phyloP scores from a whole-genome alignment of 805 yeast genomes.

The Spathaspora girioi region DNA sequence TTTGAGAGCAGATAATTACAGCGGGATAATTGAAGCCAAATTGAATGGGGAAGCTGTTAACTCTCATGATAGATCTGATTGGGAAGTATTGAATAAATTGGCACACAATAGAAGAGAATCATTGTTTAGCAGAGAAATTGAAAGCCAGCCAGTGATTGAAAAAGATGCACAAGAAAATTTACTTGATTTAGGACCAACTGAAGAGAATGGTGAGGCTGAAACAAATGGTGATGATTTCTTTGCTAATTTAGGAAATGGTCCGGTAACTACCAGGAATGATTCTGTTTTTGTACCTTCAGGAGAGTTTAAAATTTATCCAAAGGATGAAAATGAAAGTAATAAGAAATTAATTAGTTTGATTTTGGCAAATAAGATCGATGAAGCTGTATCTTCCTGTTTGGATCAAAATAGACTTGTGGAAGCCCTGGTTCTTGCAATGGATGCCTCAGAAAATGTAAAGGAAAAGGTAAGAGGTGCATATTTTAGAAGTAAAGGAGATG shows the following conservation, averaged over 20 bases:
- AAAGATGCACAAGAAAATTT: constrained; percentile 6
- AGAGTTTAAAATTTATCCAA: constrained; percentile 39
- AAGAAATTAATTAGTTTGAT: constrained; percentile 38
- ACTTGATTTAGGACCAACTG: constrained; percentile 4
- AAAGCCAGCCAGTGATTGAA: neutral
- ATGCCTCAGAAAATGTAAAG: constrained; percentile 57
- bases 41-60: constrained; percentile 33
- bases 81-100: constrained; percentile 58
- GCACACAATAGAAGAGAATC: constrained; percentile 47
- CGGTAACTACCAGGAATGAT: constrained; percentile 1
- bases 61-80: constrained; percentile 51
- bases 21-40: constrained; percentile 53
- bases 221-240: constrained; percentile 24
- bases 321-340: constrained; percentile 38
- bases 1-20: constrained; percentile 51
- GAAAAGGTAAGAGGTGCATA: constrained; percentile 69
- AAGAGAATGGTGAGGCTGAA: constrained; percentile 15
- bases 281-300: constrained; percentile 48
- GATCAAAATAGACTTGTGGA: constrained; percentile 63
- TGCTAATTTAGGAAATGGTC: constrained; percentile 28
- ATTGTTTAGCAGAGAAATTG: constrained; percentile 34
- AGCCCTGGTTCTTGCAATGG: constrained; percentile 77
- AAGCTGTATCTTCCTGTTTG: constrained; percentile 68
- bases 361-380: constrained; percentile 56
- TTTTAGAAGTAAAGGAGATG: constrained; percentile 52